Evolutionary conservation across 352 stramenopile genomes (phyloP).

Genomic region (Phytophthora lateralis): DNA sequence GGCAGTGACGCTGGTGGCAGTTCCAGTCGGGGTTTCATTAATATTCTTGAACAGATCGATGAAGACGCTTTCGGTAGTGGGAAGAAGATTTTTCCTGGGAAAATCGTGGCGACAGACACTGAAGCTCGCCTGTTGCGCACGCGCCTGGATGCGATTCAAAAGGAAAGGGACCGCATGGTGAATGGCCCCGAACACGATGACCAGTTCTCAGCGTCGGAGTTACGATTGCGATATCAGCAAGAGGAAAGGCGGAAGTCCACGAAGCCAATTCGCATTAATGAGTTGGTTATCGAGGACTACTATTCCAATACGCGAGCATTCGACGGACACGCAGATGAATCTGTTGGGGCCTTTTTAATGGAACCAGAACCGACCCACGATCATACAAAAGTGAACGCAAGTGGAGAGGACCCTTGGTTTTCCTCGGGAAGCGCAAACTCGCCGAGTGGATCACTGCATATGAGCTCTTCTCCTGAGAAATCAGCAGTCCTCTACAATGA

Average conservation of each 20-base stretch:
- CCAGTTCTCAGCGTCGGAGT: constrained; percentile 58
- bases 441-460: constrained; percentile 28
- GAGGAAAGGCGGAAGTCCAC: constrained; percentile 46
- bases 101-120: constrained; percentile 72
- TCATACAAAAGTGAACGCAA: background rate
- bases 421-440: constrained; percentile 25
- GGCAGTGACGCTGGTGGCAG: constrained; percentile 9
- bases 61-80: constrained; percentile 76
- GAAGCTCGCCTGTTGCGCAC: constrained; percentile 83
- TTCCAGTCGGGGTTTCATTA: constrained; percentile 32
- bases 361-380: constrained; percentile 32
- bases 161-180: constrained; percentile 73
- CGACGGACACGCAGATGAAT: constrained; percentile 18
- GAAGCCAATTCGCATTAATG: constrained; percentile 69
- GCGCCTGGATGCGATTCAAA: constrained; percentile 76
- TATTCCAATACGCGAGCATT: constrained; percentile 51
- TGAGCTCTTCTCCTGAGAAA: constrained; percentile 54
- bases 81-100: constrained; percentile 68
- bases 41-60: constrained; percentile 80
- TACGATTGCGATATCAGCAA: constrained; percentile 55
- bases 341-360: constrained; percentile 67
- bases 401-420: constrained; percentile 71
- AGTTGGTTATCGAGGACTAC: constrained; percentile 89
- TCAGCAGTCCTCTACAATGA: constrained; percentile 49
- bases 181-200: constrained; percentile 46